phyloP scores from a whole-genome alignment of 169 alveolate species.

The Eimeria zaria region DNA sequence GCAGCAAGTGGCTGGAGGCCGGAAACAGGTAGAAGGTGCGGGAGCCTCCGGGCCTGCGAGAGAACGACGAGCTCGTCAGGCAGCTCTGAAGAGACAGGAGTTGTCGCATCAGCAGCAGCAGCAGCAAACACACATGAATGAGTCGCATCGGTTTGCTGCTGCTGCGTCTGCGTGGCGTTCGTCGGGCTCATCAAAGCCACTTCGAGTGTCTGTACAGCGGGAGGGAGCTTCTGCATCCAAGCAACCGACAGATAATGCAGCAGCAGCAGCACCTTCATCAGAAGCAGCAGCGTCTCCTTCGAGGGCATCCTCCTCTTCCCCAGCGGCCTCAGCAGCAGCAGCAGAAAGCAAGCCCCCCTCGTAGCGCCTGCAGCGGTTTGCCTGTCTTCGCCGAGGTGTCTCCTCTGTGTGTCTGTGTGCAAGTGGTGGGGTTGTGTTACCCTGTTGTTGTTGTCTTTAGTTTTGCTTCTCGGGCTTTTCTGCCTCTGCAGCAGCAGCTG shows the following conservation, averaged over 20 bases:
- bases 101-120: slow-evolving; percentile 23
- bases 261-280: background rate
- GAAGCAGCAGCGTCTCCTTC: background rate
- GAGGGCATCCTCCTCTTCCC: background rate
- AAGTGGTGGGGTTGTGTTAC: background rate
- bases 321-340: background rate
- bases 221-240: background rate
- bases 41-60: background rate
- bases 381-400: background rate
- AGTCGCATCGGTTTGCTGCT: background rate
- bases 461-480: background rate
- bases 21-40: slow-evolving; percentile 19
- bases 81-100: slow-evolving; percentile 12
- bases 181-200: background rate
- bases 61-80: slow-evolving; percentile 30
- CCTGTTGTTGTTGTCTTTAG: background rate
- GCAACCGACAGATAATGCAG: background rate
- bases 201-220: background rate
- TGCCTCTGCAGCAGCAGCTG: background rate
- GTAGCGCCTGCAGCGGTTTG: background rate
- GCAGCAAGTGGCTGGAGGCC: slow-evolving; percentile 16
- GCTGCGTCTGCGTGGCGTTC: background rate
- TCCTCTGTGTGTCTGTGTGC: background rate
- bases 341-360: background rate
- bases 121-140: background rate